Evolutionary conservation across 495 filamentous ascomycete species (phyloP), one percentile per base, ranked within the genome.

Genomic region (Xylaria venustula): DNA sequence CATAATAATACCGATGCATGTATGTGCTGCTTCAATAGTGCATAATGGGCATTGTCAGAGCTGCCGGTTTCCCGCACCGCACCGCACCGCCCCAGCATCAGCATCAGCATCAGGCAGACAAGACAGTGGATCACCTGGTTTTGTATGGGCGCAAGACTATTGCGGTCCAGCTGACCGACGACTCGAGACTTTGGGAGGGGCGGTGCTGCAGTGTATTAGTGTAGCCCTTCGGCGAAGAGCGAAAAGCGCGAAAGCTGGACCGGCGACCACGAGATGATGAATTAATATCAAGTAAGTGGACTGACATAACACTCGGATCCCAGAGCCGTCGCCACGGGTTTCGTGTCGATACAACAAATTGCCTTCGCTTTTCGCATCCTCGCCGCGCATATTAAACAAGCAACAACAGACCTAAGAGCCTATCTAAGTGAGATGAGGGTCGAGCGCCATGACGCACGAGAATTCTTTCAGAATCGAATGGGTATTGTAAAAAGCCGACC

Each of bases 91-190:
- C 9, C 51, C 32, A n/a, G n/a, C n/a, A n/a, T 6, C 52, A 45
- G n/a, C 48, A 51, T 28, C 49, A 22, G 32, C 53, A 34, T 46
- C 17, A 57, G 30, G 30, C 54, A 48, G 42, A 40, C 54, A 57
- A 37, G 41, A 17, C 12, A 30, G 30, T 44, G 28, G 28, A 57
- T 57, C 54, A 57, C 42, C 26, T 57, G 30, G 32, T 30, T 55
- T 23, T 23, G 32, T 36, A 57, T 26, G 28, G n/a, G 30, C 37
- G 6, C 7, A 37, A 57, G 22, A 57, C 20, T 48, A 7, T n/a
- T 37, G 23, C 41, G 26, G 54, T 8, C 53, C 54, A 40, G 28
- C 54, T 57, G 54, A 57, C 54, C 54, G 25, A 17, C 19, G n/a
- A 45, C 15, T 23, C n/a, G 19, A 25, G 23, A 44, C 7, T 19